Base-by-base conservation (phyloP, 495 filamentous ascomycete genomes). In the Astrocystis sublimbata region DNA sequence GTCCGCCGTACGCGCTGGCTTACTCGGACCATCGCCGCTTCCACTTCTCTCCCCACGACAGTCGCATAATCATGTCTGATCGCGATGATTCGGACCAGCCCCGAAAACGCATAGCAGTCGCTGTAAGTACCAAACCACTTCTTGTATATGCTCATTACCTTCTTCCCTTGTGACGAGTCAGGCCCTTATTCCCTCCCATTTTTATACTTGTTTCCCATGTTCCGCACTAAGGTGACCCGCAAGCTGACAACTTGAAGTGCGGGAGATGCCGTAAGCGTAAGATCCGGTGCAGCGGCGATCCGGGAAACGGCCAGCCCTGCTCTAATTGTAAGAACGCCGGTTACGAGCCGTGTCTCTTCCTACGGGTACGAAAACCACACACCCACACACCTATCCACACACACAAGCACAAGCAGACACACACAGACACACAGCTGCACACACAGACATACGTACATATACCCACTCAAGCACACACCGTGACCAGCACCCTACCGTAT, bases 211-310 rank as follows among this genome's bases (percentile, higher is more conserved):
- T 24, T 28, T 28, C 26, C 6, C 2, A 10, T 24, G 19, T 28
- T 49, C 19, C 15, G 13, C 41, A 2, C 26, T 26, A 15, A 13
- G 36, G 28, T 53, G 38, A 61, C 58, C 45, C 47, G 58, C 13
- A 19, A 53, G 45, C 49, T 28, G 5, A 47, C 31, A 36, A 50
- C 62, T 70, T 46, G 33, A 63, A 98, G 94, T 98, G 94, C 75
- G 85, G 84, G 30, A 86, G 94, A 62, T 98, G 94, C 71, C 87
- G 94, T 51, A 92, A 92, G 73, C 83, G 94, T 54, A 98, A 98
- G 79, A 98, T 98, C 68, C 89, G 92, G 71, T 98, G 94, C 78
- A 96, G 90, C 62, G 94, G 93, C 33, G 93, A 97, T 72, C 80
- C 81, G 5, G 88, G 87, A 26, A 83, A 90, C 70, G 89, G 88